These are phyloP conservation scores for Pleurostoma richardsiae DNA, from an alignment of 2,329 filamentous ascomycete genomes.

Conservation along the genomic window DNA sequence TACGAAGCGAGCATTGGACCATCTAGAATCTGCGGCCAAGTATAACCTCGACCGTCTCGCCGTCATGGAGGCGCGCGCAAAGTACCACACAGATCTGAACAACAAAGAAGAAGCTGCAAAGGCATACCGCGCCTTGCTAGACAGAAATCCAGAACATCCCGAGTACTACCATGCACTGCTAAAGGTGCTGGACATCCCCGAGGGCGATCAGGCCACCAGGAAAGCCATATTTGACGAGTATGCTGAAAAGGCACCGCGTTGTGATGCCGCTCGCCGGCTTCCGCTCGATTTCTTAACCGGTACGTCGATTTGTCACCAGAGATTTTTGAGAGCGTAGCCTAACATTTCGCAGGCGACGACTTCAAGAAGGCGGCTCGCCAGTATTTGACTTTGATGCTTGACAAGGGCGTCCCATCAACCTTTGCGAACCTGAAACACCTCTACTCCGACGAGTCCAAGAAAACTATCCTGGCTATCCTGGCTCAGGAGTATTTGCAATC, in stretches of 20 bases:
- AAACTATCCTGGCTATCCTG: constrained; percentile 66
- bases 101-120: constrained; percentile 74
- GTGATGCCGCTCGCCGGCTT: constrained; percentile 79
- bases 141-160: constrained; percentile 83
- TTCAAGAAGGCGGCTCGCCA: constrained; percentile 73
- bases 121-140: constrained; percentile 75
- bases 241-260: constrained; percentile 73
- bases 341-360: constrained; percentile 54
- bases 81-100: constrained; percentile 75
- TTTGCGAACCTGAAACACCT: constrained; percentile 96
- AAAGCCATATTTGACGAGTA: constrained; percentile 74
- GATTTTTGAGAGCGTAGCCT: constrained; percentile 9
- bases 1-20: constrained; percentile 74
- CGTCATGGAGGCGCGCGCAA: constrained; percentile 78
- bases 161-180: constrained; percentile 79
- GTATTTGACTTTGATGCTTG: constrained; percentile 80
- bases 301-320: constrained; percentile 22
- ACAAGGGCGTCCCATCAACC: constrained; percentile 89
- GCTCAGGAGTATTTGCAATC: constrained; percentile 73
- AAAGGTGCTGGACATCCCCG: constrained; percentile 56
- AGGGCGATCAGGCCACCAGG: constrained; percentile 55
- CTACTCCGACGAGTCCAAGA: constrained; percentile 75
- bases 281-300: constrained; percentile 84
- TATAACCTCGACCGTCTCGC: constrained; percentile 77
- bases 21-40: constrained; percentile 74